phyloP scores from a whole-genome alignment of 1,284 basidiomycete genomes.

The Vanrija pseudolonga region DNA sequence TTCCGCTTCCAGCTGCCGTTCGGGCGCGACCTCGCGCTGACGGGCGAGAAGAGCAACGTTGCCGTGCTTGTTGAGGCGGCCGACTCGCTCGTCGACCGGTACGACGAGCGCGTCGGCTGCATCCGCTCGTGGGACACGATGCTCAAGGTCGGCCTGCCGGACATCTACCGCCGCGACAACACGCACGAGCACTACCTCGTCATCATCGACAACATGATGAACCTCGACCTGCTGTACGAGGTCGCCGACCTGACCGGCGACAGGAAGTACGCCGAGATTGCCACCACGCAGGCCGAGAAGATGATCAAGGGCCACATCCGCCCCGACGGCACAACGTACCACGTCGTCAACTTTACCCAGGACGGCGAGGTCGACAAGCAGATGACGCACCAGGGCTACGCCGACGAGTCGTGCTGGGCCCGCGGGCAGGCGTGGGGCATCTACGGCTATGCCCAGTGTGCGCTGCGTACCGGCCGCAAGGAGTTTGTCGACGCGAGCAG shows the following conservation, averaged over 20 bases:
- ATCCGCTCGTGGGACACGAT: constrained; percentile 38
- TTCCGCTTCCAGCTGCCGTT: constrained; percentile 40
- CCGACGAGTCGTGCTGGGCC: constrained; percentile 34
- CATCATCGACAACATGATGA: constrained; percentile 48
- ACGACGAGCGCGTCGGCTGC: constrained; percentile 29
- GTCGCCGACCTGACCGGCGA: constrained; percentile 34
- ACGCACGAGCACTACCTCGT: constrained; percentile 37
- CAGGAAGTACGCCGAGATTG: constrained; percentile 29
- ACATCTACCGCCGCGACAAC: constrained; percentile 28
- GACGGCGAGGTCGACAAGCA: constrained; percentile 10
- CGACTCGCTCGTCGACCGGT: constrained; percentile 35
- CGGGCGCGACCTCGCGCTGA: constrained; percentile 37
- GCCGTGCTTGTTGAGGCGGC: constrained; percentile 36
- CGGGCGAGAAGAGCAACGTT: constrained; percentile 24
- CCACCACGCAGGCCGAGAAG: constrained; percentile 34
- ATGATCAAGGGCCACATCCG: constrained; percentile 28
- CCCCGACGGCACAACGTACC: constrained; percentile 33
- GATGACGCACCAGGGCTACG: constrained; percentile 34
- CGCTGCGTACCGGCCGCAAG: constrained; percentile 31
- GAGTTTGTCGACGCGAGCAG: constrained; percentile 29
- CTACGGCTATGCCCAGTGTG: constrained; percentile 38
- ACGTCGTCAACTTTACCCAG: constrained; percentile 37
- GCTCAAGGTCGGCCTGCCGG: constrained; percentile 11
- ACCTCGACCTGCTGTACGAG: constrained; percentile 39
- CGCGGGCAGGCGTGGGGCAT: constrained; percentile 43